Conservation (phyloP, 116 monocot genomes). For the Cymodocea nodosa region DNA sequence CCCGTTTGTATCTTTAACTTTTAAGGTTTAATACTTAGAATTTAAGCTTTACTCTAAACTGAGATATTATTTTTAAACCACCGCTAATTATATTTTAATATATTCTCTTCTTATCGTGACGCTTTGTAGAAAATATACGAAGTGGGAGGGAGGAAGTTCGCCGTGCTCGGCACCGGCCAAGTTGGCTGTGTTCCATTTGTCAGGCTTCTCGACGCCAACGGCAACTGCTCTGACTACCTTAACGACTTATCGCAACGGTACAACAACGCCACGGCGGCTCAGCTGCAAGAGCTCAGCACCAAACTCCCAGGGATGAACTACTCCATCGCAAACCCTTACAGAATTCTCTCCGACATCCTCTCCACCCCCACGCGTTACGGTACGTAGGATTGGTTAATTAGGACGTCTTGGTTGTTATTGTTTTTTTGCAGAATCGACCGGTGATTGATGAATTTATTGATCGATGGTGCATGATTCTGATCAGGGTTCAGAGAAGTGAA, state of each 20-base stretch:
- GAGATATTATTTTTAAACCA: too few species aligned
- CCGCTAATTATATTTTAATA: too few species aligned
- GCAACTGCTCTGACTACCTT: constrained; percentile 32
- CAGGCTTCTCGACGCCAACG: constrained; percentile 17
- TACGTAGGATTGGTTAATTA: background rate
- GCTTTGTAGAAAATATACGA: background rate
- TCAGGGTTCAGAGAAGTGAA: constrained; percentile 9
- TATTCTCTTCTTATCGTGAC: too few species aligned
- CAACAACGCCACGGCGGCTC: constrained; percentile 17
- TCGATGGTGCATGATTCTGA: too few species aligned
- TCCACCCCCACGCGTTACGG: constrained; percentile 15
- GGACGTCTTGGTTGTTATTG: too few species aligned
- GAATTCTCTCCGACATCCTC: constrained; percentile 16
- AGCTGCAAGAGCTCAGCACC: constrained; percentile 22
- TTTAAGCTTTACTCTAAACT: too few species aligned
- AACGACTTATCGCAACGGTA: constrained; percentile 25
- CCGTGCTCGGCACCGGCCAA: background rate
- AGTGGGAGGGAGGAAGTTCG: constrained; percentile 18
- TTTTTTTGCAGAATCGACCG: too few species aligned
- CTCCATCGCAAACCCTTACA: constrained; percentile 29
- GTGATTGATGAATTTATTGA: too few species aligned
- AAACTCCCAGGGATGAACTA: constrained; percentile 26
- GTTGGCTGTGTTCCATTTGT: constrained; percentile 30
- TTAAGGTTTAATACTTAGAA: too few species aligned
- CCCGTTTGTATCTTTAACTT: too few species aligned